Evolutionary conservation across 208 protist species (phyloP), one percentile per base, ranked within the genome.

Genomic region (Leishmania guyanensis): DNA sequence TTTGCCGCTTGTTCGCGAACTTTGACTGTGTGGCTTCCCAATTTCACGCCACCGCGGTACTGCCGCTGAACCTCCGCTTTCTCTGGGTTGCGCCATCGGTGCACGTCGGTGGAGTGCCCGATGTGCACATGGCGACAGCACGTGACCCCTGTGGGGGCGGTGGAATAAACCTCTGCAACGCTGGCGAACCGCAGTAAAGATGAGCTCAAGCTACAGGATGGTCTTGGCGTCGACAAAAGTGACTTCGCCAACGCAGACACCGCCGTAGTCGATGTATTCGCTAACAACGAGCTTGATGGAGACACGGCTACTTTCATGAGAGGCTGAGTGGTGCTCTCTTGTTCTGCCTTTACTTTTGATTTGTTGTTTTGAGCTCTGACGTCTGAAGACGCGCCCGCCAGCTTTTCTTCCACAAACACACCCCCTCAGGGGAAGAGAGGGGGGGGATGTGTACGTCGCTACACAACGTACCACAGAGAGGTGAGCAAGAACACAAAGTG

Each of bases 61-160:
- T 89, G 90, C 50, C 89, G 87, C n/a, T 78, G 78, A 39, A 96
- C 85, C 58, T 93, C 90, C 12, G 86, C 88, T 64, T 89, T 93
- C 75, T 94, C 89, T 33, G 86, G 64, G 73, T 84, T 93, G 62
- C 90, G 88, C 93, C 93, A 96, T 82, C 86, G 82, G 66, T 90
- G 90, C 8, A 92, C 88, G 77, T 93, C 90, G 20, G 82, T 86
- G 69, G 85, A 91, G 85, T 96, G 93, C 64, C 93, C 91, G 72
- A 95, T 85, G 78, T 85, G 71, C 20, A 75, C 75, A 10, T 39
- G 70, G n/a, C 70, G 70, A 48, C 68, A 73, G 22, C 48, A n/a
- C 39, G 39, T 48, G 36, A 71, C 36, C 1, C 17, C 39, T 16
- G 36, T 71, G 29, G 9, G 16, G 22, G 29, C 8, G 66, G 39